Conservation (phyloP, 2,329 filamentous ascomycete species). For the Penicillium sp. region DNA sequence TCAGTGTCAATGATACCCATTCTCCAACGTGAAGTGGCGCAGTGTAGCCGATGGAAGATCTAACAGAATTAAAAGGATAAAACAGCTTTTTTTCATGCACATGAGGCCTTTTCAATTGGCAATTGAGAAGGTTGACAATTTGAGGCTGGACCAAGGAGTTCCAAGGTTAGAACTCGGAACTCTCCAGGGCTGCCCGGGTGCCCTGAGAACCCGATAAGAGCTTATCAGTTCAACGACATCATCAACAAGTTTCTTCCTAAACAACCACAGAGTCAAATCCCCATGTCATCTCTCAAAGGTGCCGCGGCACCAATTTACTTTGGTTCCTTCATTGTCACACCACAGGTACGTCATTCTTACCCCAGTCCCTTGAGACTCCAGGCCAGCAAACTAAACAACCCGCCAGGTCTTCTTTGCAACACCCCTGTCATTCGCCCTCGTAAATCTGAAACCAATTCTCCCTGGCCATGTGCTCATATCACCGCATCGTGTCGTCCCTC, state of each 20-base stretch:
- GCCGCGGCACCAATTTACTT: conserved; percentile 60
- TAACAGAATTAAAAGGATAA: too few species aligned
- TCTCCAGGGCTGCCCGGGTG: too few species aligned
- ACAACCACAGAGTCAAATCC: not conserved
- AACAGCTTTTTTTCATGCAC: too few species aligned
- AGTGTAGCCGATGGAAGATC: not conserved
- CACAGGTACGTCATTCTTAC: conserved; percentile 58
- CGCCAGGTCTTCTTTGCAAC: conserved; percentile 85
- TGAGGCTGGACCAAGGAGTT: not conserved
- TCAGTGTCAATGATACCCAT: conserved; percentile 31
- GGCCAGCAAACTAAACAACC: conserved; percentile 2
- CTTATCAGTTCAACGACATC: conserved; percentile 8
- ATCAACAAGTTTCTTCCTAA: not conserved
- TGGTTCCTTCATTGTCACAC: conserved; percentile 74
- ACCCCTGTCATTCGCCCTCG: conserved; percentile 77
- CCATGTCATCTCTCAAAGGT: conserved; percentile 33
- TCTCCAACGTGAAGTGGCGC: not conserved
- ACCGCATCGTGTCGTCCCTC: conserved; percentile 67
- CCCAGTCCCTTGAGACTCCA: not conserved
- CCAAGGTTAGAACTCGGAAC: not conserved
- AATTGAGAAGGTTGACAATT: too few species aligned
- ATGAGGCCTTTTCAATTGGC: too few species aligned
- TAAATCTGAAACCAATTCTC: conserved; percentile 93
- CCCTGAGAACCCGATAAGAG: conserved; percentile 2
- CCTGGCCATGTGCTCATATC: conserved; percentile 93